Evolutionary conservation across 2,329 filamentous ascomycete genomes (phyloP), one percentile per base, ranked within the genome.

Genomic region (Fusarium fracticaudum): DNA sequence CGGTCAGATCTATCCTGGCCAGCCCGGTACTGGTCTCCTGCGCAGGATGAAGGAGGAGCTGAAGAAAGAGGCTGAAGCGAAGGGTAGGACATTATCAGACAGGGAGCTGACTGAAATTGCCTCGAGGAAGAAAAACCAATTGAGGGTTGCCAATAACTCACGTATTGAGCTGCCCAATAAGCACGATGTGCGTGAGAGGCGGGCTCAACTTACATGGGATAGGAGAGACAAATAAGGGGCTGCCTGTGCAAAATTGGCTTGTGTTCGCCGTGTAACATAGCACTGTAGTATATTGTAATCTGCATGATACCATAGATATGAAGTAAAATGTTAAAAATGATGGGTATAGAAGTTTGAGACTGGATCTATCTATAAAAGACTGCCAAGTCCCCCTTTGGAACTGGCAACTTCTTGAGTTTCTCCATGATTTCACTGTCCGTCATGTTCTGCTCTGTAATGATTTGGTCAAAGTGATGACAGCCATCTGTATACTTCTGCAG

Each of bases 401-500:
- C 83, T 6, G 85, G 86, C 38, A 91, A 84, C 41, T 84, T 87
- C 81, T 90, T 91, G 54, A 96, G 82, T 80, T 88, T 90, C 43
- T 90, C 90, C 83, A 94, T 87, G 22, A 95, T 91, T 78, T 93
- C 91, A 67, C 86, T 87, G 79, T 95, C 92, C 12, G 89, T 90
- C 79, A 94, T 80, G 71, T 92, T 91, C 80, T 91, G 86, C 84
- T 95, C 93, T 3, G 91, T 93, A 79, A 93, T 94, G 74, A 96
- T 94, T 85, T 95, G 91, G 83, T 96, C 94, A 81, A 96, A 93
- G 76, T 89, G 90, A 80, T 94, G 92, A 73, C 88, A 88, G 0
- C 94, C 94, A 81, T 96, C 92, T 17, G 92, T 87, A 79, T 93
- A 96, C 77, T 85, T 87, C 74, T 91, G 86, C 79, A 96, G 78